Evolutionary conservation across 805 yeast species (phyloP).

Genomic region (Candida mattraensis): DNA sequence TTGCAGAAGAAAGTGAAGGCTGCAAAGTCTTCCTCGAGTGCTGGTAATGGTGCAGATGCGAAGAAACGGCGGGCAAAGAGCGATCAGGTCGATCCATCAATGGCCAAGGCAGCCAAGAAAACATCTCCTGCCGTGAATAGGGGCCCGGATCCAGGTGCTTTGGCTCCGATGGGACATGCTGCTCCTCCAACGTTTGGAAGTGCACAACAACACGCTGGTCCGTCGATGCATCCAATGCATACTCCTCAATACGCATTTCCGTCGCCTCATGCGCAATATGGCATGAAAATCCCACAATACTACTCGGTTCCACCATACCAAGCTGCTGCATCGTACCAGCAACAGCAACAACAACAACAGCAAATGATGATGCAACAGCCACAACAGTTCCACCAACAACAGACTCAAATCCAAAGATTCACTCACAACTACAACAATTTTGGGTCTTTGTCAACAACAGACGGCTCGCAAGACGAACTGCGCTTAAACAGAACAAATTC

Average conservation of each 20-base stretch:
- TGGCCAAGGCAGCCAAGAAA: conserved; percentile 14
- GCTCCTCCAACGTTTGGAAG: conserved; percentile 19
- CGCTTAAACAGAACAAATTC: conserved; percentile 26
- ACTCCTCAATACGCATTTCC: conserved; percentile 19
- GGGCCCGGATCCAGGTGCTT: neutral
- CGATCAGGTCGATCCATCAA: conserved; percentile 24
- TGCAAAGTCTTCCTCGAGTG: conserved; percentile 16
- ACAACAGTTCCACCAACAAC: conserved; percentile 15
- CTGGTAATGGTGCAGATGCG: conserved; percentile 18
- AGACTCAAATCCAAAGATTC: conserved; percentile 19
- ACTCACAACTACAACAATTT: conserved; percentile 24
- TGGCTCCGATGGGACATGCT: conserved; percentile 6
- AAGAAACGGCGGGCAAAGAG: conserved; percentile 33
- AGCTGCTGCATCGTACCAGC: conserved; percentile 11
- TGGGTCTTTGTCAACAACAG: conserved; percentile 28
- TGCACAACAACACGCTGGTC: conserved; percentile 5
- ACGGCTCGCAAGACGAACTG: conserved; percentile 31
- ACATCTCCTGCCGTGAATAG: conserved; percentile 4
- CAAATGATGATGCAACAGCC: conserved; percentile 17
- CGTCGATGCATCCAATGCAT: conserved; percentile 3
- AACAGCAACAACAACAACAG: conserved; percentile 18
- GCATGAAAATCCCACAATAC: conserved; percentile 12
- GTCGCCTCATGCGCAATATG: conserved; percentile 14
- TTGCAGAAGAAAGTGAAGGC: conserved; percentile 41
- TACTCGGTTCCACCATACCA: conserved; percentile 8